Conservation (phyloP, 2,329 filamentous ascomycete genomes). For the Pseudogymnoascus sp. region DNA sequence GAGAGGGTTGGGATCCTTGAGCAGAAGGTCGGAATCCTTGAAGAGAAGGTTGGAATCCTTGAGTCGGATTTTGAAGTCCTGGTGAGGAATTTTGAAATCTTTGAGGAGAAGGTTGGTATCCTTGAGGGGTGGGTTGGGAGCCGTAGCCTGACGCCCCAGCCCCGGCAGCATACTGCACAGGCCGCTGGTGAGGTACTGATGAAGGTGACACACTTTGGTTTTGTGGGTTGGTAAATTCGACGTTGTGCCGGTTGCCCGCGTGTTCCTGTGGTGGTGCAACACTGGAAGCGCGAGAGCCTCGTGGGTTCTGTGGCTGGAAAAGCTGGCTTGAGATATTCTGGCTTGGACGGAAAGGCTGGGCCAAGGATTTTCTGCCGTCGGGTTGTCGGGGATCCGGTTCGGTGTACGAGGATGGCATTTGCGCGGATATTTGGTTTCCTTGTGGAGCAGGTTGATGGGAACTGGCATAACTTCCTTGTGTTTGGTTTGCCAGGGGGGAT, state of each 20-base stretch:
- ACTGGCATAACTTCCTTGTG: not conserved
- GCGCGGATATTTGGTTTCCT: not conserved
- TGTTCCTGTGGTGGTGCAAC: not conserved
- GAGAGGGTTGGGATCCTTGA: too few species aligned
- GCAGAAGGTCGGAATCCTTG: not conserved
- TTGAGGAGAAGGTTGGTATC: not conserved
- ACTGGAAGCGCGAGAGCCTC: not conserved
- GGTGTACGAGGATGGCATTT: not conserved
- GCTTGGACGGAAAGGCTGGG: not conserved
- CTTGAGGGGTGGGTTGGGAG: not conserved
- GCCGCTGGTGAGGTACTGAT: not conserved
- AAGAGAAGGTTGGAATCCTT: not conserved
- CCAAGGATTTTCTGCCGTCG: not conserved
- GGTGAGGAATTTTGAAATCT: not conserved
- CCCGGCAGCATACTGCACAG: not conserved
- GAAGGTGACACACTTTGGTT: not conserved
- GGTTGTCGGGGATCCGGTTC: not conserved
- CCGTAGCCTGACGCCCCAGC: not conserved
- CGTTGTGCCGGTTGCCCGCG: too few species aligned
- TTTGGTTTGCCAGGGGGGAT: not conserved
- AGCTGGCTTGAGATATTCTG: not conserved
- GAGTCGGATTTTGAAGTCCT: not conserved
- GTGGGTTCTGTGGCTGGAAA: not conserved
- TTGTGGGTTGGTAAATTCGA: not conserved
- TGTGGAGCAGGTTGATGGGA: not conserved